Evolutionary conservation across 495 filamentous ascomycete species (phyloP).

Genomic region (Podospora pseudocomata): DNA sequence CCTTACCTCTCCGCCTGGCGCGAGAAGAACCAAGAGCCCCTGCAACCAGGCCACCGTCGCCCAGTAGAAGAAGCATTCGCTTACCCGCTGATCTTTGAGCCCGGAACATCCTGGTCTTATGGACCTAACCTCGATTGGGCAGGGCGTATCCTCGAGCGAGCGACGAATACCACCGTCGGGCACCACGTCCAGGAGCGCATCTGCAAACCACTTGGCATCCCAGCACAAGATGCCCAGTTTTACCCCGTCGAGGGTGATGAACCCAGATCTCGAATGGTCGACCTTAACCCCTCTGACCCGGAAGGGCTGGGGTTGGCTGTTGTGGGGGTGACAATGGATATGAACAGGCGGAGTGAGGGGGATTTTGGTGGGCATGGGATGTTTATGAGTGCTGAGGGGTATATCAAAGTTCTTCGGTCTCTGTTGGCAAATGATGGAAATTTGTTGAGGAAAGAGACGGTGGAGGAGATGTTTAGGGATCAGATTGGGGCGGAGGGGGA

Average conservation of each 20-base stretch:
- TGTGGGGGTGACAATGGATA: neutral
- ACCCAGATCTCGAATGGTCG: neutral
- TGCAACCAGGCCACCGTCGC: neutral
- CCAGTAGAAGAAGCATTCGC: neutral
- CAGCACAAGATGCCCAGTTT: neutral
- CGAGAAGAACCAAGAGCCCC: neutral
- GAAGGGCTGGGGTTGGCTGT: neutral
- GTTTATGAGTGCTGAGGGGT: constrained; percentile 16
- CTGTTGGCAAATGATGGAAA: constrained; percentile 30
- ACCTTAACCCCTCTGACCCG: neutral
- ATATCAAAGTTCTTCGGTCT: constrained; percentile 20
- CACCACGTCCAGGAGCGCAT: neutral
- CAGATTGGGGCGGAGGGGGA: neutral
- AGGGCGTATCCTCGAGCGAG: neutral
- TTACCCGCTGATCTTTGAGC: neutral
- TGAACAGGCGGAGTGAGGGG: constrained; percentile 18
- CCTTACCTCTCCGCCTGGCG: constrained; percentile 25
- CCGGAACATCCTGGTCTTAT: neutral
- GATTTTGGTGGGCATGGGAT: constrained; percentile 34
- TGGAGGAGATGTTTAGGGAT: neutral
- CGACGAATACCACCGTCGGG: neutral
- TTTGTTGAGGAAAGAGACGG: neutral
- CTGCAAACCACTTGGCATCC: neutral
- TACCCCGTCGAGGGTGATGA: neutral
- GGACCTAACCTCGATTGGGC: neutral